Conservation (phyloP, 257 asterid genomes). For the Forsythia viridissima region DNA sequence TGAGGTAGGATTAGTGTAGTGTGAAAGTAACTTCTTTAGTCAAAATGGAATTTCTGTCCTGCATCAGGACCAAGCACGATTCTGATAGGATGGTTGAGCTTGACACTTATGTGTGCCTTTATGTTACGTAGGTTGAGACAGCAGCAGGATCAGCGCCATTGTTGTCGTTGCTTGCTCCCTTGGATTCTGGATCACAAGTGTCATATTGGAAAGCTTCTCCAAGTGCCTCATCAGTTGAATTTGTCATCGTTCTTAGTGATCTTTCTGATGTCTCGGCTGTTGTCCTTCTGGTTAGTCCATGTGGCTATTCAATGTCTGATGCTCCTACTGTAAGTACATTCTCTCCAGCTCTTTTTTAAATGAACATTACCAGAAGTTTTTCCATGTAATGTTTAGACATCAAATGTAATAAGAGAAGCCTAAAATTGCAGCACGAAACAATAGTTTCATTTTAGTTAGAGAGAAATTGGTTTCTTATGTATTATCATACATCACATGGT, state of each 20-base stretch:
- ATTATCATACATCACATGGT: background rate
- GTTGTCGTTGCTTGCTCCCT: slow-evolving; percentile 74
- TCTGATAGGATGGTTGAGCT: background rate
- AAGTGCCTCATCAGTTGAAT: slow-evolving; percentile 69
- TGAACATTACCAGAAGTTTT: slow-evolving; percentile 13
- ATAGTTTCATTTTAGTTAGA: background rate
- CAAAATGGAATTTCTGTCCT: slow-evolving; percentile 22
- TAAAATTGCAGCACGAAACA: background rate
- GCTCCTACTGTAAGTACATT: slow-evolving; percentile 85
- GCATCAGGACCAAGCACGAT: background rate
- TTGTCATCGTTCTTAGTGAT: slow-evolving; percentile 75
- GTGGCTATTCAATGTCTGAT: slow-evolving; percentile 88
- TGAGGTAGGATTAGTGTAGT: background rate
- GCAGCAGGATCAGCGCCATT: slow-evolving; percentile 89
- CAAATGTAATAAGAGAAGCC: background rate
- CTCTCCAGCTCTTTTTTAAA: slow-evolving; percentile 16
- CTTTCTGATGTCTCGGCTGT: slow-evolving; percentile 91
- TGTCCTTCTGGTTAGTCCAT: slow-evolving; percentile 80
- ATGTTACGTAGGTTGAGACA: slow-evolving; percentile 69
- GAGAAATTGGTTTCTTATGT: background rate
- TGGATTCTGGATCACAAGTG: slow-evolving; percentile 64
- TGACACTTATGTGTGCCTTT: slow-evolving; percentile 17
- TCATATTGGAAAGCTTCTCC: slow-evolving; percentile 94
- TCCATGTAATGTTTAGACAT: background rate
- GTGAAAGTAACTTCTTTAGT: slow-evolving; percentile 6